Conservation (phyloP, 345 rosid species). For the Pugionium cornutum region DNA sequence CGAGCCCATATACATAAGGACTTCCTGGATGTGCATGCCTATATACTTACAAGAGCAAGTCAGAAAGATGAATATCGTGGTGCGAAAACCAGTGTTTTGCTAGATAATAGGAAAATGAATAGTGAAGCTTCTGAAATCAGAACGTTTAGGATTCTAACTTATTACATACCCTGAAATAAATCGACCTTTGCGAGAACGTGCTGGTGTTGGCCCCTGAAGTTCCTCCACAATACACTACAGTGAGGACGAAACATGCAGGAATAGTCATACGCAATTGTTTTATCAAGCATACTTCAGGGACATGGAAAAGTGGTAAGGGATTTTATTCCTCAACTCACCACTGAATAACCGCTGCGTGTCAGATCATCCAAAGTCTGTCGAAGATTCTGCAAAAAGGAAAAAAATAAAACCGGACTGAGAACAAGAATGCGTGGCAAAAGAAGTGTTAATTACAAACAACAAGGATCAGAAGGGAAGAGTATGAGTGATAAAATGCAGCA, state of each 20-base stretch:
- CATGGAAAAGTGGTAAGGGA: background rate
- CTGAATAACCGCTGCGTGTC: conserved; percentile 81
- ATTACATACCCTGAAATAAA: conserved; percentile 82
- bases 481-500: background rate
- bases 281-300: conserved; percentile 4
- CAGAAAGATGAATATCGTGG: conserved; percentile 32
- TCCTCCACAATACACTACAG: conserved; percentile 97
- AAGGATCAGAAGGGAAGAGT: background rate
- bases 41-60: conserved; percentile 46
- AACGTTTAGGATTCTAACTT: background rate
- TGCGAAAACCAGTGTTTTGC: background rate
- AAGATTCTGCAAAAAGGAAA: conserved; percentile 70
- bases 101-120: background rate
- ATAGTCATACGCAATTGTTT: background rate
- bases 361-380: conserved; percentile 97
- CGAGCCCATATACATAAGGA: conserved; percentile 98
- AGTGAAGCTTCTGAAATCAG: conserved; percentile 3
- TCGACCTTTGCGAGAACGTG: conserved; percentile 91
- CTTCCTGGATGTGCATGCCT: conserved; percentile 99
- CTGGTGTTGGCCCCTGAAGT: conserved; percentile 93
- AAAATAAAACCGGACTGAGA: background rate
- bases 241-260: background rate
- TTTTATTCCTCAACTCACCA: conserved; percentile 58
- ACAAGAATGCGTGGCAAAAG: background rate
- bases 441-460: background rate